Conservation (phyloP, 805 yeast genomes). For the Kuraishia ogatae region DNA sequence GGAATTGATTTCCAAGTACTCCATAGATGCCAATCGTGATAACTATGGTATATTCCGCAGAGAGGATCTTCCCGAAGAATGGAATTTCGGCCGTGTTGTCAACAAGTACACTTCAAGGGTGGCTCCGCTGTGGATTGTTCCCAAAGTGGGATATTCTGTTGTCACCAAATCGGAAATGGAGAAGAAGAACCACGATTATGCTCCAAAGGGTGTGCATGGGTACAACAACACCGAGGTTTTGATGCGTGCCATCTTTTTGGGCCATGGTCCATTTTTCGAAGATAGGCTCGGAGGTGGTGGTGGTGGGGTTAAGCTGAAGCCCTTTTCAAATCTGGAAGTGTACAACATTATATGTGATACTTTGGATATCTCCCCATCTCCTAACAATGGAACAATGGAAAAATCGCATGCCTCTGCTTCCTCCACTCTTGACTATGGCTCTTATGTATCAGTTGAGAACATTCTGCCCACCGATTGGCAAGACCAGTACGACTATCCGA, state of each 20-base stretch:
- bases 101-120: conserved; percentile 44
- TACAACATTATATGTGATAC: conserved; percentile 70
- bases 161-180: conserved; percentile 52
- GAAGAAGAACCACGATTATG: conserved; percentile 33
- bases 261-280: conserved; percentile 71
- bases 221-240: conserved; percentile 68
- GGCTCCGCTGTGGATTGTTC: conserved; percentile 83
- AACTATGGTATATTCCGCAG: conserved; percentile 39
- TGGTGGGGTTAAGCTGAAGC: conserved; percentile 31
- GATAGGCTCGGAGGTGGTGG: conserved; percentile 21
- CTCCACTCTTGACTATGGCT: conserved; percentile 5
- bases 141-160: conserved; percentile 72
- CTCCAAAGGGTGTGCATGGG: conserved; percentile 79
- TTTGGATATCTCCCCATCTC: conserved; percentile 39
- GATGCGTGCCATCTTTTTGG: conserved; percentile 80
- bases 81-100: conserved; percentile 46
- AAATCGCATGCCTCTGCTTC: background rate
- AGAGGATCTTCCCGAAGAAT: conserved; percentile 45
- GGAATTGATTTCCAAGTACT: conserved; percentile 28
- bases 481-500: conserved; percentile 40
- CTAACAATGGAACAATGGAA: conserved; percentile 47
- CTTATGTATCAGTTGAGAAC: conserved; percentile 18
- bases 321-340: conserved; percentile 66
- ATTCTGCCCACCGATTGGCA: conserved; percentile 34
- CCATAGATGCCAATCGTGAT: conserved; percentile 15